Conservation (phyloP, 2,329 filamentous ascomycete genomes). For the Aspergillus puulaauensis region DNA sequence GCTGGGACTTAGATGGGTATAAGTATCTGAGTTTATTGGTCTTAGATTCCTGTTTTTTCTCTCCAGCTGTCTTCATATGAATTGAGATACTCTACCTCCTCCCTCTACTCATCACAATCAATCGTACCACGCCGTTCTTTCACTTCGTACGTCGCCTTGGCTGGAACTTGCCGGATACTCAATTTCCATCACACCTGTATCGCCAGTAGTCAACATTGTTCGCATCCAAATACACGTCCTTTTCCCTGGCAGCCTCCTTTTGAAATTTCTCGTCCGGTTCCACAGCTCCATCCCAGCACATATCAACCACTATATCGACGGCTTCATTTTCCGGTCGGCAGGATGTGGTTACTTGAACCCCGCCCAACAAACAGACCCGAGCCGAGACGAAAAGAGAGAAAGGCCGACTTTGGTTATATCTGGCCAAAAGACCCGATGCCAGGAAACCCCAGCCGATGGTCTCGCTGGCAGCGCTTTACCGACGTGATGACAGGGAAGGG, state of each 20-base stretch:
- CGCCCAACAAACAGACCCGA: too few relatives aligned
- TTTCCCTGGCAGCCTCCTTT: too few relatives aligned
- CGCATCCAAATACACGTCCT: not conserved
- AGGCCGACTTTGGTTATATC: slow-evolving; percentile 27
- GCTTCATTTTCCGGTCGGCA: too few relatives aligned
- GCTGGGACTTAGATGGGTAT: not conserved
- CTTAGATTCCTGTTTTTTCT: not conserved
- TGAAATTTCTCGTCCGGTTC: too few relatives aligned
- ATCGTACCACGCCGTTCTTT: not conserved
- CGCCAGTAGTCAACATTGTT: not conserved
- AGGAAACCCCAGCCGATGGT: slow-evolving; percentile 32
- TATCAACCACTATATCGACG: too few relatives aligned
- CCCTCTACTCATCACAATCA: not conserved
- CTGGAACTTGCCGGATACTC: not conserved
- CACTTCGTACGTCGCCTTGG: not conserved
- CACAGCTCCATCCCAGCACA: too few relatives aligned
- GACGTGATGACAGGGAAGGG: slow-evolving; percentile 41
- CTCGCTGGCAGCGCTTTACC: slow-evolving; percentile 30
- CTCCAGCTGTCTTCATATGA: not conserved
- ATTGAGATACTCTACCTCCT: not conserved
- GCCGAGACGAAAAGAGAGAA: not conserved
- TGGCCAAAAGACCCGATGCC: slow-evolving; percentile 41
- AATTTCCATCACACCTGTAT: not conserved
- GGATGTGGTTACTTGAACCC: too few relatives aligned
- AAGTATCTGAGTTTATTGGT: not conserved